Conservation (phyloP, 257 asterid genomes). For the Przewalskia tangutica region DNA sequence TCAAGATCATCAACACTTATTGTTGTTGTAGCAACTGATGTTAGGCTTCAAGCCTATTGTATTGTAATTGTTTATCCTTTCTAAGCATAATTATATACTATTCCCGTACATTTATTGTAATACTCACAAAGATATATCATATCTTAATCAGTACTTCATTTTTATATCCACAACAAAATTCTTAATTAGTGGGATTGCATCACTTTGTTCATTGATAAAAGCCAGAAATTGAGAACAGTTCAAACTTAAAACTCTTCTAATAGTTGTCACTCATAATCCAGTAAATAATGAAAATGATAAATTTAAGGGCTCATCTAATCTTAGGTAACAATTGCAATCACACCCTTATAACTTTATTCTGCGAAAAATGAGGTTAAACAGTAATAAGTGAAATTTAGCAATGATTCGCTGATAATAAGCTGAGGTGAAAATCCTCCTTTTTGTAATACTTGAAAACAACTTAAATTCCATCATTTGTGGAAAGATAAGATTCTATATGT, state of each 20-base stretch:
- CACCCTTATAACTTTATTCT: neutral
- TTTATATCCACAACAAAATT: neutral
- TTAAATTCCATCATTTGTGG: neutral
- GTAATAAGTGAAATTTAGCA: neutral
- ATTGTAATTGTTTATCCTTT: too few relatives aligned
- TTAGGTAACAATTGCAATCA: too few relatives aligned
- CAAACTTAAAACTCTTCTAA: neutral
- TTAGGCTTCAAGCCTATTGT: too few relatives aligned
- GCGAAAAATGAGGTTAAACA: too few relatives aligned
- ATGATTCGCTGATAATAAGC: neutral
- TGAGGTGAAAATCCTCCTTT: neutral
- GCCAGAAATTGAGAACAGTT: conserved; percentile 17
- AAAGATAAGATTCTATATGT: neutral
- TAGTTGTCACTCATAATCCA: too few relatives aligned
- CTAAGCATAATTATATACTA: too few relatives aligned
- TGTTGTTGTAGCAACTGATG: too few relatives aligned
- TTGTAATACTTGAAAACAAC: neutral
- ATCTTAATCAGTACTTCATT: neutral
- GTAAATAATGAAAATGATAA: neutral
- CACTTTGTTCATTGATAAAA: conserved; percentile 9
- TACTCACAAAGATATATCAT: neutral
- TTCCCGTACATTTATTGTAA: too few relatives aligned
- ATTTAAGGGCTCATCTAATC: neutral
- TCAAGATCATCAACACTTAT: too few relatives aligned
- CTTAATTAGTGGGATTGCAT: neutral